These are phyloP conservation scores for Sporothrix luriei DNA, from an alignment of 2,329 filamentous ascomycete species.

Conservation along the genomic window DNA sequence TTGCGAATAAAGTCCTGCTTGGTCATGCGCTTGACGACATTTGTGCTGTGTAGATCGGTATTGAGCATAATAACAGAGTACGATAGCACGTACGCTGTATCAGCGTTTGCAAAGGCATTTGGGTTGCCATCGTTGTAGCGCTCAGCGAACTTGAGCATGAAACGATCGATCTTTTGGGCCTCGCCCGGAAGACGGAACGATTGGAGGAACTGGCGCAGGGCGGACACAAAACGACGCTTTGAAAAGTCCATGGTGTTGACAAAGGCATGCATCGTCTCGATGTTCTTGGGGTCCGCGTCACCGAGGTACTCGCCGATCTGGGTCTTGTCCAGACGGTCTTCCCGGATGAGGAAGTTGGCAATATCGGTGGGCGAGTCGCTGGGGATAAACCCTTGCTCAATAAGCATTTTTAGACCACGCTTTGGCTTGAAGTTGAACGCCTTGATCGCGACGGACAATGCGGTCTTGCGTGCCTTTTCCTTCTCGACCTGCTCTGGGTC, in stretches of 20 bases:
- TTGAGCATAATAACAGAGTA: slow-evolving; percentile 98
- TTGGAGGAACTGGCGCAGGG: slow-evolving; percentile 87
- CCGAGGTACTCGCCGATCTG: slow-evolving; percentile 93
- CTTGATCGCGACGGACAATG: slow-evolving; percentile 81
- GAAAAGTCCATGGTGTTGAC: slow-evolving; percentile 94
- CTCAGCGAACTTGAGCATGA: slow-evolving; percentile 99
- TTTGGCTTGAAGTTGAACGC: slow-evolving; percentile 99
- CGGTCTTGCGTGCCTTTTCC: slow-evolving; percentile 91
- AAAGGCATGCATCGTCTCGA: slow-evolving; percentile 98
- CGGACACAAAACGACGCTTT: slow-evolving; percentile 89
- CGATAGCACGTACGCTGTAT: slow-evolving; percentile 92
- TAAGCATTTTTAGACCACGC: slow-evolving; percentile 79
- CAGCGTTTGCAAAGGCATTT: slow-evolving; percentile 95
- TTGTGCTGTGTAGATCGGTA: slow-evolving; percentile 89
- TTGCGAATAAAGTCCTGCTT: slow-evolving; percentile 99
- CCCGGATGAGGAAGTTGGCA: slow-evolving; percentile 76
- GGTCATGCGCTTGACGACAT: slow-evolving; percentile 84
- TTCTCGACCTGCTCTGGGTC: slow-evolving; percentile 93
- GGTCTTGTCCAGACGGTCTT: slow-evolving; percentile 85
- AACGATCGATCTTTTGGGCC: slow-evolving; percentile 97
- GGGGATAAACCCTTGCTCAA: slow-evolving; percentile 84
- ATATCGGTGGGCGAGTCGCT: slow-evolving; percentile 80
- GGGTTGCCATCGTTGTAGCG: slow-evolving; percentile 93
- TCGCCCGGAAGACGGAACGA: slow-evolving; percentile 94
- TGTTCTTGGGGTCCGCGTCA: slow-evolving; percentile 89